These are phyloP conservation scores for Myriosclerotinia duriaeana DNA, from an alignment of 2,329 filamentous ascomycete species.

Conservation along the genomic window DNA sequence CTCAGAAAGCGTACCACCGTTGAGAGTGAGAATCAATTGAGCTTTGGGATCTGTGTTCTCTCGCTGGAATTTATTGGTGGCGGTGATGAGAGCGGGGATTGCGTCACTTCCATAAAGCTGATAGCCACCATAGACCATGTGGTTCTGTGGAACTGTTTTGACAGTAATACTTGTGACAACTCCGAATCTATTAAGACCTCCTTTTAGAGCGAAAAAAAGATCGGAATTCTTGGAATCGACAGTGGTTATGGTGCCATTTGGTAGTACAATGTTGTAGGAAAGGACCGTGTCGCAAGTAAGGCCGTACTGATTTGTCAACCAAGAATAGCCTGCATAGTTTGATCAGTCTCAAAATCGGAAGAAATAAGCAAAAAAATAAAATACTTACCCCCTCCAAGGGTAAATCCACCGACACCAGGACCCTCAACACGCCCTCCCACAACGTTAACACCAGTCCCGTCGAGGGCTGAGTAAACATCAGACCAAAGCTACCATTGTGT, in stretches of 20 bases:
- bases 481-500: constrained; percentile 26
- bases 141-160: constrained; percentile 42
- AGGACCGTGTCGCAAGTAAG: constrained; percentile 42
- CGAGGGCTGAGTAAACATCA: constrained; percentile 27
- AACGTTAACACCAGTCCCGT: constrained; percentile 26
- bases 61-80: constrained; percentile 34
- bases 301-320: constrained; percentile 34
- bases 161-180: constrained; percentile 38
- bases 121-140: constrained; percentile 29
- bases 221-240: constrained; percentile 39
- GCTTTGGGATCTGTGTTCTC: constrained; percentile 38
- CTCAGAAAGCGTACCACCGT: constrained; percentile 23
- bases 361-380: too few relatives aligned
- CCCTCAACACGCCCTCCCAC: constrained; percentile 34
- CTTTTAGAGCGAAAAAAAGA: constrained; percentile 41
- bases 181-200: constrained; percentile 32
- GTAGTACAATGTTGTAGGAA: constrained; percentile 33
- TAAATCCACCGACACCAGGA: constrained; percentile 40
- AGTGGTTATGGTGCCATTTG: constrained; percentile 38
- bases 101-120: constrained; percentile 37
- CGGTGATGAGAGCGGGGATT: constrained; percentile 34
- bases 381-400: constrained; percentile 37
- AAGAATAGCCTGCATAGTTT: constrained; percentile 35
- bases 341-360: too few relatives aligned
- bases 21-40: constrained; percentile 38